Conservation (phyloP, 106 monocot species). For the Hemerocallis citrina region DNA sequence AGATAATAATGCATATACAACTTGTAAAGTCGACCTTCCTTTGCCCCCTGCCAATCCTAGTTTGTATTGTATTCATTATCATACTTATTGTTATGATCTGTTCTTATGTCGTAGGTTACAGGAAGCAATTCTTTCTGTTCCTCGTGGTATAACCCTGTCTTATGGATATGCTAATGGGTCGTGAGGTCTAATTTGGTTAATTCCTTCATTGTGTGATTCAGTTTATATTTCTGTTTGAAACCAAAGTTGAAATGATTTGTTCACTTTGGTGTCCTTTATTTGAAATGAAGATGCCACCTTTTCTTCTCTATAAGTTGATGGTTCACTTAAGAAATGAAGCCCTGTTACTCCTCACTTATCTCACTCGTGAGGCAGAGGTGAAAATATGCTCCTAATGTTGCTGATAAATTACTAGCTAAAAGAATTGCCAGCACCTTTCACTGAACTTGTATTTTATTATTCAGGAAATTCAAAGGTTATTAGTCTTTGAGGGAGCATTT, state of each 20-base stretch:
- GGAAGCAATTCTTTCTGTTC: constrained; percentile 89
- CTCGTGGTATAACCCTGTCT: constrained; percentile 89
- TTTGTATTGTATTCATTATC: not conserved
- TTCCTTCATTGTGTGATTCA: not conserved
- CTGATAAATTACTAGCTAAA: not conserved
- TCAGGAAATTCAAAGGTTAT: constrained; percentile 99
- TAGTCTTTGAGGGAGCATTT: constrained; percentile 97
- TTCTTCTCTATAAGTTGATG: not conserved
- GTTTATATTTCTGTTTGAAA: not conserved
- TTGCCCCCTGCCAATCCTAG: not conserved
- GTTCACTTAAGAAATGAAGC: constrained; percentile 73
- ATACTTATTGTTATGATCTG: not conserved
- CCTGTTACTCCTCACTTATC: constrained; percentile 77
- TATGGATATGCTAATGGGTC: constrained; percentile 99
- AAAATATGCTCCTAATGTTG: not conserved
- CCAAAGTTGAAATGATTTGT: not conserved
- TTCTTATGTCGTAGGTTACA: constrained; percentile 60
- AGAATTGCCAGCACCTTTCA: not conserved
- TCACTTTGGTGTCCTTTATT: not conserved
- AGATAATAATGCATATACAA: constrained; percentile 41
- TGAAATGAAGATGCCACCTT: not conserved
- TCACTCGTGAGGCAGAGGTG: constrained; percentile 96
- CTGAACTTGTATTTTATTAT: constrained; percentile 8
- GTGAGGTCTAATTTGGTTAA: constrained; percentile 58
- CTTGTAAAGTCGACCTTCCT: not conserved